Evolutionary conservation across 176 grass and related monocot genomes (phyloP), one percentile per base, ranked within the genome.

Genomic region (Cymbopogon citratus): DNA sequence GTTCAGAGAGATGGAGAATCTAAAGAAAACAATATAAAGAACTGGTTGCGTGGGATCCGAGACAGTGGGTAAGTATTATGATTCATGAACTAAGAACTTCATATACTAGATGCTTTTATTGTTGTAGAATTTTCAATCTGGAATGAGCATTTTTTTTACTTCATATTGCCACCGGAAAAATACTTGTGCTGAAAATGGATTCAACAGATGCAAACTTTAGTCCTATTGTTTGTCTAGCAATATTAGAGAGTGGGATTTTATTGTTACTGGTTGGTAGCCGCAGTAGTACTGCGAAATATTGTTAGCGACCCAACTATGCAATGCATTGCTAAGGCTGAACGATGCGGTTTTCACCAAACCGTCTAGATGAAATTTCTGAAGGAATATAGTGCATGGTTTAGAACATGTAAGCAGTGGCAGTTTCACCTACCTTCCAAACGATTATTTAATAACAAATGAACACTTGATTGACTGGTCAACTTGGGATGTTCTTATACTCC

Each of bases 41-140:
- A 98, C 49, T 98, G 95, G 95, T 85, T 98, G 81, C 94, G 94
- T 12, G 95, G 95, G 46, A 93, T 92, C 27, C 91, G 95, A 45
- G 95, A 98, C 82, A 98, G 95, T 74, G 95, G 92, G 95, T 95
- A 93, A 93, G 88, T 3, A 68, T 81, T 70, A 25, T 66, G 15
- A 52, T 67, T 81, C 65, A 39, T 76, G 14, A 52, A 57, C 74
- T 39, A 28, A 72, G 9, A 49, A 45, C 39, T 23, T 36, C 43
- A 44, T 21, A 68, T 4, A 70, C 64, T 38, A 61, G 18, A 59
- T 19, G 12, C 5, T 61, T 73, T 29, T 73, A 12, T 80, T 5
- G 7, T 31, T 45, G 11, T 76, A 9, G 28, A 39, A n/a, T 57
- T 57, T 23, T 73, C 18, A 54, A 56, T 57, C 41, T 63, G 0